A percentile compares a stretch with the other conserved stretches of the same genome.
Evolutionary conservation across 805 yeast species (phyloP).

Genomic region (Hanseniaspora clermontiae): DNA sequence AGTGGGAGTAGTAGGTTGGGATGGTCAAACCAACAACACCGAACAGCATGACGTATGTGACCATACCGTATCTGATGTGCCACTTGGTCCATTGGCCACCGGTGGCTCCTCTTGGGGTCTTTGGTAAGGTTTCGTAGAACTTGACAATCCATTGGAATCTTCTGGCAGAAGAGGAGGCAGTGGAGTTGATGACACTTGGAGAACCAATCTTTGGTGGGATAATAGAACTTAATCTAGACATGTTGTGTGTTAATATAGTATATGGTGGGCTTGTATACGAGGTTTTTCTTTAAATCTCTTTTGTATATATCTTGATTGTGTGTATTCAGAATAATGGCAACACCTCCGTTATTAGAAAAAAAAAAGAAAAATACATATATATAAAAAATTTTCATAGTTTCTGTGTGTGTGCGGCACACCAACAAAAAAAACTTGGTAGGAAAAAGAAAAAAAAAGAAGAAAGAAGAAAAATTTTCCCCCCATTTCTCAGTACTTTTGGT

Average conservation of each 20-base stretch:
- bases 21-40: conserved; percentile 13
- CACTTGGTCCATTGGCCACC: conserved; percentile 76
- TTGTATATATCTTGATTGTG: background rate
- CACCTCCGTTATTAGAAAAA: too few relatives aligned
- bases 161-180: conserved; percentile 92
- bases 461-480: background rate
- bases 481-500: background rate
- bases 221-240: conserved; percentile 83
- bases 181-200: conserved; percentile 64
- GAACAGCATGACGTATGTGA: conserved; percentile 9
- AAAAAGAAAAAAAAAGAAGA: too few relatives aligned
- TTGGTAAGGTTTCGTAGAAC: conserved; percentile 92
- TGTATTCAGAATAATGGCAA: too few relatives aligned
- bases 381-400: too few relatives aligned
- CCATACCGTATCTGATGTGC: conserved; percentile 12
- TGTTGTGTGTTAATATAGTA: conserved; percentile 47
- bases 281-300: background rate
- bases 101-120: conserved; percentile 56
- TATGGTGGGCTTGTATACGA: background rate
- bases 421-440: too few relatives aligned
- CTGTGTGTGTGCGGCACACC: too few relatives aligned
- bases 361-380: too few relatives aligned
- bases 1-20: conserved; percentile 13
- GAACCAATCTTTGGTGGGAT: conserved; percentile 99
- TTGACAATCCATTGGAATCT: conserved; percentile 90